Percentiles rank a stretch among this genome's conserved stretches.
phyloP scores from a whole-genome alignment of 2,329 filamentous ascomycete genomes.

The Colletotrichum karsti region DNA sequence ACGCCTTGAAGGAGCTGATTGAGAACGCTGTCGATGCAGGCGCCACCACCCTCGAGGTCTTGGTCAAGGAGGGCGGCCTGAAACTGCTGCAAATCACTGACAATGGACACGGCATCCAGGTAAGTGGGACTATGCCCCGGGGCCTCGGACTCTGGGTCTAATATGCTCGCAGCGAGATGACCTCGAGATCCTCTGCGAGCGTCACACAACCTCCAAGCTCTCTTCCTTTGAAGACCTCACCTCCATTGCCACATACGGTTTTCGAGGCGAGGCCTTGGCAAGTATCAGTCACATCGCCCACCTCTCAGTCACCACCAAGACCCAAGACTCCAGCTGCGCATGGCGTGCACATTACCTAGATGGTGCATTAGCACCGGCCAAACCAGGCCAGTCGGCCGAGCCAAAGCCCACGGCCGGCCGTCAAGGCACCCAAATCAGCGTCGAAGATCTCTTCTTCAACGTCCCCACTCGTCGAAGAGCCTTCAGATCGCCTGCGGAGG shows the following conservation, averaged over 20 bases:
- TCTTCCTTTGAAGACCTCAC: conserved; percentile 92
- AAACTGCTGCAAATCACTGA: conserved; percentile 97
- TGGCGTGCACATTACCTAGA: conserved; percentile 90
- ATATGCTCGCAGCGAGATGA: conserved; percentile 77
- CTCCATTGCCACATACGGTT: conserved; percentile 95
- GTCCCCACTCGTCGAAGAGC: conserved; percentile 87
- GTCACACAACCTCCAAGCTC: conserved; percentile 96
- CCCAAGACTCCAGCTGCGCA: conserved; percentile 84
- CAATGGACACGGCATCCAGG: conserved; percentile 95
- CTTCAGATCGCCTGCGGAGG: conserved; percentile 90
- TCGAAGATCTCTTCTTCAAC: conserved; percentile 98
- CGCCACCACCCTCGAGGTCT: conserved; percentile 86
- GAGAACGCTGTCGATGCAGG: conserved; percentile 99
- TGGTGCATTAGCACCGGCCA: conserved; percentile 82
- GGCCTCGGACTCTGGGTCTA: conserved; percentile 20
- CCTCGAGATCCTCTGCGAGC: conserved; percentile 88
- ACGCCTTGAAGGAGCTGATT: conserved; percentile 94
- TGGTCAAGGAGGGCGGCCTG: conserved; percentile 93
- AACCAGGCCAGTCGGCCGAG: conserved; percentile 86
- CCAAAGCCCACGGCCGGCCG: conserved; percentile 90
- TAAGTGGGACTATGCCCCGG: conserved; percentile 43
- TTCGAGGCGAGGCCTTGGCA: conserved; percentile 92
- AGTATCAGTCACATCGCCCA: conserved; percentile 99
- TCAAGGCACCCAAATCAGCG: conserved; percentile 91
- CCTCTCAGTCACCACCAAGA: conserved; percentile 93